Base-by-base conservation (phyloP, 805 yeast genomes). In the Tetrapisispora iriomotensis region DNA sequence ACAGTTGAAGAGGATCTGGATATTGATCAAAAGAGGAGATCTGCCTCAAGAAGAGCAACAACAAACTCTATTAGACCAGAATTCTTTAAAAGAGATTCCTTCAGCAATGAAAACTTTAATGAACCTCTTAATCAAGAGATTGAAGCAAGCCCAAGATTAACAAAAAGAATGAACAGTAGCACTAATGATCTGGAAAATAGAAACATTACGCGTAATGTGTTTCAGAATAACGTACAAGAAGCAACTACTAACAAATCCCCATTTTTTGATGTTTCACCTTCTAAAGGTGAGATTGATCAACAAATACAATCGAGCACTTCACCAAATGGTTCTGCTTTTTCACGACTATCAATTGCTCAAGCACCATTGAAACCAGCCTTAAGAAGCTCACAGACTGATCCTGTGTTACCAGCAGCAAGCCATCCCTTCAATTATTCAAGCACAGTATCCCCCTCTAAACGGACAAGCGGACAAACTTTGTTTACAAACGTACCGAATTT, bases 311-410 rank as follows among this genome's bases (percentile, higher is more conserved):
- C 22, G 19, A 27, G 14, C 7, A 38, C 46, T 28, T 50, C 51
- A 7, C 50, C 45, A n/a, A 47, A 48, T 19, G 48, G 40, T n/a
- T 38, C 42, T 34, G 43, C 43, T 13, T 40, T 36, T 17, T 41
- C 46, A 29, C 18, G 43, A 8, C 25, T 58, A 22, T 56, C 66
- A 4, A 48, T 62, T 31, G 41, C 51, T 29, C 66, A 63, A 42
- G 48, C 56, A 3, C 67, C 68, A 29, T 45, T 64, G 34, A 58
- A 61, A 43, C 67, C 68, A 20, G 54, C 50, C 22, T 48, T 46
- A 0, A 49, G 20, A 38, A 12, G 17, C 6, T 3, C 24, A 17
- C 47, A 49, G 25, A 28, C 44, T 17, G 48, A 53, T 38, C 53
- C 59, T 18, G 23, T 14, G 19, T 27, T 32, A 27, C 36, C 37